Conservation (phyloP, 108 stramenopile genomes). For the Cyclotella cryptica region DNA sequence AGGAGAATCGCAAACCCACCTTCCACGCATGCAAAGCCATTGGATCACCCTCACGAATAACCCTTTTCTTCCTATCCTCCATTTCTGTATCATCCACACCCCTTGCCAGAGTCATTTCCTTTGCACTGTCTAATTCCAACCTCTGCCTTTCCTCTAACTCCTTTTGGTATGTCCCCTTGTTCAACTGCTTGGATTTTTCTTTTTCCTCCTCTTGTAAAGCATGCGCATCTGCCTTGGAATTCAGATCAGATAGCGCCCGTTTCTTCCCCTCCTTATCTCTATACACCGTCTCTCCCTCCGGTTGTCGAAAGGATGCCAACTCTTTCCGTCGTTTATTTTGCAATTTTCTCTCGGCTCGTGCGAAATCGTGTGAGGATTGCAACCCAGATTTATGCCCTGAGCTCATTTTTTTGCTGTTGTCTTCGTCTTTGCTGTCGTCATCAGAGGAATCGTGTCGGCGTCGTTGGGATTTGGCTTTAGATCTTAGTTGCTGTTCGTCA, state of each 20-base stretch:
- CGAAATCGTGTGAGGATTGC: slow-evolving; percentile 77
- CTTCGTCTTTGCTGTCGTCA: slow-evolving; percentile 9
- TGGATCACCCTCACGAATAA: slow-evolving; percentile 92
- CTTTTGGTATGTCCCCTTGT: slow-evolving; percentile 77
- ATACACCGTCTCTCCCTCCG: slow-evolving; percentile 75
- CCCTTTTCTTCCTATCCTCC: slow-evolving; percentile 68
- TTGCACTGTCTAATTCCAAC: slow-evolving; percentile 59
- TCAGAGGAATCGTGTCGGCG: slow-evolving; percentile 20
- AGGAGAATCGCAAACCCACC: slow-evolving; percentile 28
- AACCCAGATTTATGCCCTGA: slow-evolving; percentile 89
- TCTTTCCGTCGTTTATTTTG: slow-evolving; percentile 43
- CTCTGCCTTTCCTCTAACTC: slow-evolving; percentile 57
- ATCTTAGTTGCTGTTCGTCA: neutral
- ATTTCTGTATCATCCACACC: slow-evolving; percentile 71
- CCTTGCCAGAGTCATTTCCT: slow-evolving; percentile 82
- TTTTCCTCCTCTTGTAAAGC: slow-evolving; percentile 46
- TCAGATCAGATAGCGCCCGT: slow-evolving; percentile 29
- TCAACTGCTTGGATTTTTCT: slow-evolving; percentile 40
- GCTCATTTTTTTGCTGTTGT: slow-evolving; percentile 53
- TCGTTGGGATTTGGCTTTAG: neutral
- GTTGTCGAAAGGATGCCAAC: slow-evolving; percentile 61
- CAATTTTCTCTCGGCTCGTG: slow-evolving; percentile 62
- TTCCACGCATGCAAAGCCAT: slow-evolving; percentile 88
- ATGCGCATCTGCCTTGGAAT: slow-evolving; percentile 36
- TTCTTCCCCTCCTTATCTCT: slow-evolving; percentile 75